A percentile compares a stretch with the other conserved stretches of the same genome.
phyloP scores from a whole-genome alignment of 2,329 filamentous ascomycete species.

The Clonostachys solani region DNA sequence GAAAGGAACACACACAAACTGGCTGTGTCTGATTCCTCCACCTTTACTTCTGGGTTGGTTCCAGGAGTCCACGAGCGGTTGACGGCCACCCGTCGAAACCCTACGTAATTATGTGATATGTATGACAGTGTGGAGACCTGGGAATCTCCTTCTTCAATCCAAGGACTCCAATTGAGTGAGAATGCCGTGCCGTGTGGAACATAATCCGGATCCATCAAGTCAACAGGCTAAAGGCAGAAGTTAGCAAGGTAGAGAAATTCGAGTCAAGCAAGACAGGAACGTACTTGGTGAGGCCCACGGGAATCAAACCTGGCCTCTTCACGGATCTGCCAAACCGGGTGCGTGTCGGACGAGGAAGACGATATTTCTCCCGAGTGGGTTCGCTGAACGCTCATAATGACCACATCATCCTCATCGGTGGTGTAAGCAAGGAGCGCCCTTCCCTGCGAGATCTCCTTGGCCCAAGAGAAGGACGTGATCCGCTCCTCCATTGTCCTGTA shows the following conservation, averaged over 20 bases:
- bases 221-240: conserved; percentile 11
- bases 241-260: not conserved
- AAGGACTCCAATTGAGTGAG: conserved; percentile 50
- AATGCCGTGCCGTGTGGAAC: conserved; percentile 43
- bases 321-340: conserved; percentile 41
- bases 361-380: conserved; percentile 6
- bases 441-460: conserved; percentile 31
- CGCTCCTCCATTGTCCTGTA: conserved; percentile 34
- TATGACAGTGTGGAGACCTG: conserved; percentile 44
- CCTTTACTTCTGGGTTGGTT: conserved; percentile 25
- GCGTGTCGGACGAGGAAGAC: conserved; percentile 9
- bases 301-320: conserved; percentile 46
- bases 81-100: conserved; percentile 47
- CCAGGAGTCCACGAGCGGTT: conserved; percentile 24
- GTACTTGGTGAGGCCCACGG: conserved; percentile 35
- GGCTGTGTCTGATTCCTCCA: conserved; percentile 34
- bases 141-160: conserved; percentile 28
- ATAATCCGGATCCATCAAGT: conserved; percentile 40
- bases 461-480: conserved; percentile 50
- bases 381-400: conserved; percentile 42
- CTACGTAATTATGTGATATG: conserved; percentile 45
- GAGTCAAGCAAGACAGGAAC: not conserved
- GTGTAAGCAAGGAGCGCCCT: conserved; percentile 44
- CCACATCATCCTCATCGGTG: conserved; percentile 45
- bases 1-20: conserved; percentile 46